Evolutionary conservation across 1,284 basidiomycete species (phyloP), one percentile per base, ranked within the genome.

Genomic region (Microstroma glucosiphilum): DNA sequence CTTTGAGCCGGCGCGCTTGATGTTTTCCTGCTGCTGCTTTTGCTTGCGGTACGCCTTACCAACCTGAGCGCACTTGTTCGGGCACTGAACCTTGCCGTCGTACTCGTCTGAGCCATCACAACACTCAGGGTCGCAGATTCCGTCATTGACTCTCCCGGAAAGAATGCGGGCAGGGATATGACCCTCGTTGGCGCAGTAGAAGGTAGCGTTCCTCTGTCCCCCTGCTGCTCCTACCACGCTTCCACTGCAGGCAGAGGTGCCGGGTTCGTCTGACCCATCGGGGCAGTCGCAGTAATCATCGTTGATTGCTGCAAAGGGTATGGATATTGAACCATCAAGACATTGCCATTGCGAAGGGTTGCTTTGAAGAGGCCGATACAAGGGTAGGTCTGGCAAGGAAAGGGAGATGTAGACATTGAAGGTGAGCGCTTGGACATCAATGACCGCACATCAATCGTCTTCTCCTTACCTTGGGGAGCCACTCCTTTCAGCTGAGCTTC

Each of bases 51-150:
- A 86, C 54, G 80, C 86, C 63, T 86, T 85, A 1, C 92, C 91
- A 43, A 90, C 83, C 73, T 89, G 85, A 56, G 84, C 84, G 77
- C 94, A 99, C 6, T 81, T 81, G 78, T 97, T 87, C 21, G 85
- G 83, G 77, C 94, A 99, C 12, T 88, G 82, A 4, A 70, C 59
- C 57, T 80, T 78, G 55, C 73, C 71, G 41, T 75, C 73, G 4
- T 81, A 82, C 80, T 99, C 94, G 79, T 99, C 94, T 0, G 91
- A 91, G n/a, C 96, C 96, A 76, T 99, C 94, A 78, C 94, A 98
- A 78, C 96, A 99, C 76, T 92, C 87, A 1, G 86, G 84, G 75
- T 98, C 92, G 79, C 94, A 98, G 42, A 97, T 83, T 1, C 94
- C 94, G 77, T 99, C 94, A 63, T 88, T 88, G n/a, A 99, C 92